Evolutionary conservation across 257 asterid species (phyloP).

Genomic region (Solanum gracilifrons): DNA sequence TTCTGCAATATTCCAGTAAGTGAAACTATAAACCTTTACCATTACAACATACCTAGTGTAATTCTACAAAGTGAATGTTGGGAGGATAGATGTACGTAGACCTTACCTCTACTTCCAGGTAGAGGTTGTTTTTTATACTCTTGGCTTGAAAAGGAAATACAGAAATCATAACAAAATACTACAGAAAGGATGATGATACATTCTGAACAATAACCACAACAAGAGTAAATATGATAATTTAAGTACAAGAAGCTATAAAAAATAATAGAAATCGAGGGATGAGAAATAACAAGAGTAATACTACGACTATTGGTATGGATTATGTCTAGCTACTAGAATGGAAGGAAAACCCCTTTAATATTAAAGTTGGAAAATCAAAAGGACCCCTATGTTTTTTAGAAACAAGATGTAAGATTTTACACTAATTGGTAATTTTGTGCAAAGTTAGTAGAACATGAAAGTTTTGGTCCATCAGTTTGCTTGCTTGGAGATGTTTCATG

Average conservation of each 20-base stretch:
- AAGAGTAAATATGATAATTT: no score
- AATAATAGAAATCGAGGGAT: neutral
- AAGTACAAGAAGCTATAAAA: neutral
- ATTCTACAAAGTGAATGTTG: neutral
- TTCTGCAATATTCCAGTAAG: no score
- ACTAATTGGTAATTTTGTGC: neutral
- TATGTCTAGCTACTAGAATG: neutral
- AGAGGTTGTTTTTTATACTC: no score
- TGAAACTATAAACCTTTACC: neutral
- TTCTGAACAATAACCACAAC: neutral
- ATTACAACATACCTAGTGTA: neutral
- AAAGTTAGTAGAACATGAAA: neutral
- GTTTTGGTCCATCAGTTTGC: neutral
- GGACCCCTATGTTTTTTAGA: neutral
- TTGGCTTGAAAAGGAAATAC: neutral
- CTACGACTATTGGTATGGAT: neutral
- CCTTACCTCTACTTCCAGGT: neutral
- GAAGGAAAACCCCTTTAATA: neutral
- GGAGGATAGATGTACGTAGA: neutral
- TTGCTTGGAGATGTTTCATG: neutral
- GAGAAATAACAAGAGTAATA: neutral
- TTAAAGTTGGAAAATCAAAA: no score
- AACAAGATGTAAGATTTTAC: neutral
- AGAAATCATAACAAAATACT: neutral
- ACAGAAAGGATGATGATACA: neutral